Conservation (phyloP, 148 eudicot species). For the Diospyros kaki region DNA sequence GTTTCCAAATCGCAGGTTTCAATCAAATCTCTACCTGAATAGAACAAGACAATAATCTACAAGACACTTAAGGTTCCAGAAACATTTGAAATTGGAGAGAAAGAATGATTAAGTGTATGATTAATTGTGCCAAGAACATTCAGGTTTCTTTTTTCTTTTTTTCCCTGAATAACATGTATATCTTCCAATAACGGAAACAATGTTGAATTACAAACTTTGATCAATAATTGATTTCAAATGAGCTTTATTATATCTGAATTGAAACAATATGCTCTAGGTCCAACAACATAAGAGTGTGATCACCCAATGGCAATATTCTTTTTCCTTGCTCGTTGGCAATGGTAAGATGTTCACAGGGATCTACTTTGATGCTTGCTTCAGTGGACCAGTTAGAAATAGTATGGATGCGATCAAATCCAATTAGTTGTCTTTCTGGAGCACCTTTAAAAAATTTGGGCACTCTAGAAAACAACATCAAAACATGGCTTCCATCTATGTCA, state of each 20-base stretch:
- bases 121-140: too few relatives aligned
- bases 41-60: too few relatives aligned
- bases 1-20: too few relatives aligned
- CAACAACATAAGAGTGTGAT: constrained; percentile 50
- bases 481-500: constrained; percentile 59
- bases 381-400: constrained; percentile 29
- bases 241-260: constrained; percentile 29
- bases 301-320: constrained; percentile 64
- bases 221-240: background rate
- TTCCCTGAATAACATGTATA: background rate
- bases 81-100: too few relatives aligned
- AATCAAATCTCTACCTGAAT: too few relatives aligned
- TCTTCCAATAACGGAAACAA: background rate
- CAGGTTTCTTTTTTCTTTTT: too few relatives aligned
- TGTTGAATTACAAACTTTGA: background rate
- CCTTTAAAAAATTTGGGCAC: constrained; percentile 33
- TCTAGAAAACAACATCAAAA: constrained; percentile 62
- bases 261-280: constrained; percentile 49
- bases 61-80: too few relatives aligned
- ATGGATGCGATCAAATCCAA: constrained; percentile 74
- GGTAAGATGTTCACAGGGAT: constrained; percentile 80
- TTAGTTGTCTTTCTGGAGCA: constrained; percentile 61
- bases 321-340: constrained; percentile 67
- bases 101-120: too few relatives aligned
- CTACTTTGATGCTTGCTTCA: constrained; percentile 38